Percentiles rank a stretch among this genome's conserved stretches.
phyloP scores from a whole-genome alignment of 2,329 filamentous ascomycete genomes.

The Coccinonectria pachysandricola region DNA sequence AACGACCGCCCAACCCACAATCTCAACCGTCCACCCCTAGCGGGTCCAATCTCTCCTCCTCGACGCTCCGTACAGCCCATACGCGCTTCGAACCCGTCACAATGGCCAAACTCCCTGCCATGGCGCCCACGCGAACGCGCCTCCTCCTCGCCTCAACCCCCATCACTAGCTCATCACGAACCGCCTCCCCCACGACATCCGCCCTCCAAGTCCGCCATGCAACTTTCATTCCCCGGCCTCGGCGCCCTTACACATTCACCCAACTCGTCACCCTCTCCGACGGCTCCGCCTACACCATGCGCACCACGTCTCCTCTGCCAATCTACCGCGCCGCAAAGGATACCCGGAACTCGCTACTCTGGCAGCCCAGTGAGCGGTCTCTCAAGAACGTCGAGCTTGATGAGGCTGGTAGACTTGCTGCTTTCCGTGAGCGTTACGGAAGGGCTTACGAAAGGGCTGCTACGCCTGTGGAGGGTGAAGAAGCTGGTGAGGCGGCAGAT shows the following conservation, averaged over 20 bases:
- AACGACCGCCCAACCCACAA: too few relatives aligned
- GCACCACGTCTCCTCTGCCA: constrained; percentile 61
- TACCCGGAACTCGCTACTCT: constrained; percentile 77
- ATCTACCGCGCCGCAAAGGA: constrained; percentile 62
- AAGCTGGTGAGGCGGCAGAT: constrained; percentile 28
- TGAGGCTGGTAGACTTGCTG: constrained; percentile 80
- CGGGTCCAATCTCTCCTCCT: constrained; percentile 5
- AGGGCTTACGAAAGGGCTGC: constrained; percentile 79
- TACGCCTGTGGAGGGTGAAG: too few relatives aligned
- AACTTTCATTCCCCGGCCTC: constrained; percentile 76
- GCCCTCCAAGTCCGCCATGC: constrained; percentile 63
- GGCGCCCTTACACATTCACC: constrained; percentile 93
- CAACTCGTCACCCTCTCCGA: constrained; percentile 89
- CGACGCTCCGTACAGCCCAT: too few relatives aligned
- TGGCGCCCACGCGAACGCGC: constrained; percentile 20
- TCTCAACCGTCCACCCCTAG: constrained; percentile 3
- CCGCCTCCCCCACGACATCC: constrained; percentile 13
- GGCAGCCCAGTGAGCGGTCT: constrained; percentile 78
- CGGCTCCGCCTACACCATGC: constrained; percentile 72
- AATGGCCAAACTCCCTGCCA: constrained; percentile 22
- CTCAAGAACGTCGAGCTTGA: constrained; percentile 87
- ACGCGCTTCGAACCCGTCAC: too few relatives aligned
- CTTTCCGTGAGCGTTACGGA: constrained; percentile 79
- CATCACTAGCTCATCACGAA: constrained; percentile 15
- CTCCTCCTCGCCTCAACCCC: constrained; percentile 15